Conservation (phyloP, 345 rosid genomes). For the Brassica cretica region DNA sequence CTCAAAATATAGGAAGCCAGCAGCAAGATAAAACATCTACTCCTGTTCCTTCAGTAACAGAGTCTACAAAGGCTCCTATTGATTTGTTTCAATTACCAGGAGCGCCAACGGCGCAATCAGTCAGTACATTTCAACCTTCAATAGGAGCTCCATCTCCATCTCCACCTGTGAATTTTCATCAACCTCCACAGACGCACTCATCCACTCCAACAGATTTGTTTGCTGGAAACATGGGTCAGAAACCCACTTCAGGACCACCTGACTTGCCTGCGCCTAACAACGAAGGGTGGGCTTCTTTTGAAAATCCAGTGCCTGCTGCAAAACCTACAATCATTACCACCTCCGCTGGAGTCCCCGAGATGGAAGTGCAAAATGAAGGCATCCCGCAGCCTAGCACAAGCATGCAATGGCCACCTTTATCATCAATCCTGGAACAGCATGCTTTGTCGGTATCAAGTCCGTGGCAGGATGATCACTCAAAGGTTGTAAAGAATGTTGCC, state of each 20-base stretch:
- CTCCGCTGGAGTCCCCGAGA: constrained; percentile 34
- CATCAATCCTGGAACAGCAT: constrained; percentile 42
- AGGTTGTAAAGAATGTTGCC: constrained; percentile 39
- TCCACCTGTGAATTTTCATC: constrained; percentile 43
- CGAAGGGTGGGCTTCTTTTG: constrained; percentile 97
- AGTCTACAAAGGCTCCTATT: constrained; percentile 48
- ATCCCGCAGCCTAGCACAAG: constrained; percentile 44
- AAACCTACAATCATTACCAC: constrained; percentile 39
- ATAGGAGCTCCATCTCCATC: constrained; percentile 33
- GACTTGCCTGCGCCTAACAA: constrained; percentile 50
- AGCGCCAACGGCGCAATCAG: constrained; percentile 45
- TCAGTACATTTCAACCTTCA: constrained; percentile 43
- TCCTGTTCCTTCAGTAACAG: constrained; percentile 43
- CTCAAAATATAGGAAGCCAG: constrained; percentile 41
- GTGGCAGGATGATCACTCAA: constrained; percentile 48
- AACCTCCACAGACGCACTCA: constrained; percentile 47
- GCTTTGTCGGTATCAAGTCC: constrained; percentile 47
- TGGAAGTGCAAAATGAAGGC: constrained; percentile 47
- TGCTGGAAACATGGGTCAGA: constrained; percentile 50
- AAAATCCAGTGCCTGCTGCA: constrained; percentile 49
- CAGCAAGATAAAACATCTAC: constrained; percentile 44
- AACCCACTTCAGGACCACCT: constrained; percentile 38
- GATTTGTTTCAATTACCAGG: constrained; percentile 68
- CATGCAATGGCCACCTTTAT: constrained; percentile 56
- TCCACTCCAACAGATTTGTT: constrained; percentile 53